Base-by-base conservation (phyloP, 139 green algal species). In the Asterochloris erici region DNA sequence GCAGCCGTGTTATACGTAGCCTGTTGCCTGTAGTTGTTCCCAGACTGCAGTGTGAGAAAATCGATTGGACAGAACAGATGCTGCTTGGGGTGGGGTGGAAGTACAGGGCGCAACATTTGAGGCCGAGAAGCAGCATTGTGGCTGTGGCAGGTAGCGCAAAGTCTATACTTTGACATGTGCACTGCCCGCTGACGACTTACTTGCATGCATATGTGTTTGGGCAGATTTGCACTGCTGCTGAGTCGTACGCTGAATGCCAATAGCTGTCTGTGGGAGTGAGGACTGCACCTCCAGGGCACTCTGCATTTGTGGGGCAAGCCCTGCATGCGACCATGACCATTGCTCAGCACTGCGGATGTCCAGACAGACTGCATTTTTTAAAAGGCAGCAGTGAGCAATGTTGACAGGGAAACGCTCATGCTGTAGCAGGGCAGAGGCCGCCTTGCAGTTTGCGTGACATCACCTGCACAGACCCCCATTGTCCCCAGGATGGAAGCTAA, bases 171-270 rank as follows among this genome's bases (percentile, higher is more conserved):
- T 24, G 64, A 70, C 17, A 71, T 71, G 66, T 24, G 66, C 66
- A 71, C 66, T 71, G 66, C 66, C 17, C 19, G 4, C 66, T 4
- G 10, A 71, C 19, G 19, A 69, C 76, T 26, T n/a, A 80, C 76
- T 62, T 80, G 76, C 76, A 80, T 54, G 76, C 76, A 69, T 70
- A 80, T 61, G 76, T 80, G 76, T 80, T 80, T 26, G 76, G 76
- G 21, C 76, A 80, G 54, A 61, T 28, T 62, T 80, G 76, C 13
- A 62, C 23, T 0, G 76, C 68, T 14, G 68, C 76, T 60, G 76
- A 80, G 47, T 80, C 76, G 47, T 60, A 80, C 24, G 17, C 24
- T 28, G 60, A 70, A 27, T 80, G 76, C 76, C 76, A 80, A n/a
- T 80, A 80, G 76, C 69, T 60, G 60, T 80, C 76, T 60, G 60